These are phyloP conservation scores for Myriosclerotinia duriaeana DNA, from an alignment of 2,329 filamentous ascomycete genomes.

Conservation along the genomic window DNA sequence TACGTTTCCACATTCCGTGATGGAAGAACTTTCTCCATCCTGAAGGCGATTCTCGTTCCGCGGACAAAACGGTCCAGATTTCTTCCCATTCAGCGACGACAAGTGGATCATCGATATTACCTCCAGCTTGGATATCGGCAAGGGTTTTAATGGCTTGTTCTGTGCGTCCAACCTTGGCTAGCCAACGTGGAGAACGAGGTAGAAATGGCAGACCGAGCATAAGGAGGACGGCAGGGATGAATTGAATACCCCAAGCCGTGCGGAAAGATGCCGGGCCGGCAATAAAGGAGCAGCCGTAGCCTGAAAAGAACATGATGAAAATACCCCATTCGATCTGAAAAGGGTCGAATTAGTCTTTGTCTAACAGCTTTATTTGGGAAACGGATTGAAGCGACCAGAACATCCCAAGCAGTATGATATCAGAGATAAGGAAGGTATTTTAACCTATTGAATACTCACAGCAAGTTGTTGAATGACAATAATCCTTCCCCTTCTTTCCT, in stretches of 20 bases:
- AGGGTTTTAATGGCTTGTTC: slow-evolving; percentile 50
- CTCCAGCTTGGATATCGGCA: slow-evolving; percentile 56
- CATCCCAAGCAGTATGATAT: not conserved
- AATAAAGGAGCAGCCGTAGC: slow-evolving; percentile 43
- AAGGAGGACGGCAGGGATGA: slow-evolving; percentile 47
- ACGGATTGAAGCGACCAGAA: not conserved
- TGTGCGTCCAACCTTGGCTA: slow-evolving; percentile 50
- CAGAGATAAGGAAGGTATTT: not conserved
- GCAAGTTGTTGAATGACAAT: slow-evolving; percentile 65
- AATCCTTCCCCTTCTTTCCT: slow-evolving; percentile 57
- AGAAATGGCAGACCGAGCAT: slow-evolving; percentile 46
- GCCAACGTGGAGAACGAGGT: slow-evolving; percentile 52
- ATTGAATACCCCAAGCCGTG: slow-evolving; percentile 51
- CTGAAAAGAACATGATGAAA: slow-evolving; percentile 66
- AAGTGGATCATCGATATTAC: slow-evolving; percentile 53
- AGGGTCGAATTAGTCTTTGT: not conserved
- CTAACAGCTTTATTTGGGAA: not conserved
- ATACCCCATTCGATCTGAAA: slow-evolving; percentile 63
- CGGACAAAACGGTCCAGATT: slow-evolving; percentile 45
- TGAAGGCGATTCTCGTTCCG: slow-evolving; percentile 33
- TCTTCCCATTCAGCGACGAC: slow-evolving; percentile 58
- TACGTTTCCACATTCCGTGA: slow-evolving; percentile 57
- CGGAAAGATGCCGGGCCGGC: slow-evolving; percentile 50
- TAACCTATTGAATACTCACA: not conserved
- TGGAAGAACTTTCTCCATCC: slow-evolving; percentile 44